These are phyloP conservation scores for Thalassiosira hispida DNA, from an alignment of 352 stramenopile species.

Conservation along the genomic window DNA sequence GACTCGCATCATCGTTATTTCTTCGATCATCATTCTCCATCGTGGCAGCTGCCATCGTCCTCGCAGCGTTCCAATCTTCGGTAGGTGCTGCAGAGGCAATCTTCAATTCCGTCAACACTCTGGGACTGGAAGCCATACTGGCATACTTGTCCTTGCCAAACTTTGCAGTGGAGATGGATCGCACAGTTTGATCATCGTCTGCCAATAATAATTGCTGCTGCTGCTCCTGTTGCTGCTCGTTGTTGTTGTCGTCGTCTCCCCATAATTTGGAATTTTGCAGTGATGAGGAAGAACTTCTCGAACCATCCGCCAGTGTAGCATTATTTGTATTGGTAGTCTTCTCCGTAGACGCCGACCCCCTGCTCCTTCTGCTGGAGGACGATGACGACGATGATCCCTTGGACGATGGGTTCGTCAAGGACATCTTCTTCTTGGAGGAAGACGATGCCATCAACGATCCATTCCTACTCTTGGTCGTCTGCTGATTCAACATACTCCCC, in stretches of 20 bases:
- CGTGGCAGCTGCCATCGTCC: no score
- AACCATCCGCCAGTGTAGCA: no score
- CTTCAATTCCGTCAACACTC: no score
- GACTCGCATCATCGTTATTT: no score
- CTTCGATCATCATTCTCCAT: no score
- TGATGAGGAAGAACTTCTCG: not conserved
- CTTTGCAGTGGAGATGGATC: slow-evolving; percentile 4
- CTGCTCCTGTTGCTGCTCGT: slow-evolving; percentile 3
- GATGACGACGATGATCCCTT: not conserved
- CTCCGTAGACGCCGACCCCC: not conserved
- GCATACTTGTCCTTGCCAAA: slow-evolving; percentile 3
- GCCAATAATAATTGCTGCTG: not conserved
- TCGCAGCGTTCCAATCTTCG: no score
- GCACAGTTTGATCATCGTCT: not conserved
- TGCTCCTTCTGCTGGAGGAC: not conserved
- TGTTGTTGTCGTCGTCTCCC: not conserved
- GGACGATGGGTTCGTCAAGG: no score
- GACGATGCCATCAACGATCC: not conserved
- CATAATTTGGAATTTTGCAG: not conserved
- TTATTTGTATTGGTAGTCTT: not conserved
- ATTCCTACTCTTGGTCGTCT: not conserved
- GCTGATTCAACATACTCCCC: not conserved
- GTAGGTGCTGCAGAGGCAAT: no score
- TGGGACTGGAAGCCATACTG: no score
- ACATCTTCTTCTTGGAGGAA: no score